Conservation (phyloP, 2,329 filamentous ascomycete species). For the Lasiodiplodia sp. region DNA sequence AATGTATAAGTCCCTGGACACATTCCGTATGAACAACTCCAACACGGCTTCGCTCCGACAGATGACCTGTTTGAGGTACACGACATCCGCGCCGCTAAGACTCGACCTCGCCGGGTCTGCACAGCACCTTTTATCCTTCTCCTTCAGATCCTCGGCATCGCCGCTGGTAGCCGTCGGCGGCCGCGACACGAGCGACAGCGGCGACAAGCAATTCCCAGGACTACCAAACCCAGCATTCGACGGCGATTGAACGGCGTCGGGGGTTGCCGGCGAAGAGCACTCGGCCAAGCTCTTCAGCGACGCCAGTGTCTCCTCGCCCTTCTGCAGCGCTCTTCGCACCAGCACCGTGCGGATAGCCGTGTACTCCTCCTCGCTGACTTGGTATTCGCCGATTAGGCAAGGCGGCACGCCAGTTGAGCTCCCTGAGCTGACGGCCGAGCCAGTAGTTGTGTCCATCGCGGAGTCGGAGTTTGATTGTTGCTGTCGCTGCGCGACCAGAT, state of each 20-base stretch:
- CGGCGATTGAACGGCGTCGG: too few relatives aligned
- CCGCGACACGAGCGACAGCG: neutral
- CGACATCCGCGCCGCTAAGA: neutral
- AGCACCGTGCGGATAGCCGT: neutral
- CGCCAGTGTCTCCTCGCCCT: neutral
- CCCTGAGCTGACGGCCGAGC: neutral
- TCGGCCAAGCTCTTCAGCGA: conserved; percentile 1
- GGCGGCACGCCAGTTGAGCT: neutral
- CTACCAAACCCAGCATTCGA: neutral
- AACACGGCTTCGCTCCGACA: conserved; percentile 8
- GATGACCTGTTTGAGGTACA: neutral
- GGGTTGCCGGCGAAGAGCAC: neutral
- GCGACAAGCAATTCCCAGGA: neutral
- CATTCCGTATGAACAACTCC: neutral
- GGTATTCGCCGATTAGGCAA: conserved; percentile 10
- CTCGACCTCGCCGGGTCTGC: neutral
- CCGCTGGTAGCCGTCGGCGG: too few relatives aligned
- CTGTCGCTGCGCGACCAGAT: conserved; percentile 1
- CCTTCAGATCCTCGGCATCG: too few relatives aligned
- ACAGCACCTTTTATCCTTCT: neutral
- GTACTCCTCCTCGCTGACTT: conserved; percentile 8
- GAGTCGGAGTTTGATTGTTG: neutral
- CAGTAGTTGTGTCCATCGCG: neutral
- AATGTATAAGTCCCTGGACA: conserved; percentile 3
- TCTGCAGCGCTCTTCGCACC: neutral